Percentiles rank a stretch among this genome's conserved stretches.
Conservation (phyloP, 805 yeast species). For the Ogataea nonfermentans region DNA sequence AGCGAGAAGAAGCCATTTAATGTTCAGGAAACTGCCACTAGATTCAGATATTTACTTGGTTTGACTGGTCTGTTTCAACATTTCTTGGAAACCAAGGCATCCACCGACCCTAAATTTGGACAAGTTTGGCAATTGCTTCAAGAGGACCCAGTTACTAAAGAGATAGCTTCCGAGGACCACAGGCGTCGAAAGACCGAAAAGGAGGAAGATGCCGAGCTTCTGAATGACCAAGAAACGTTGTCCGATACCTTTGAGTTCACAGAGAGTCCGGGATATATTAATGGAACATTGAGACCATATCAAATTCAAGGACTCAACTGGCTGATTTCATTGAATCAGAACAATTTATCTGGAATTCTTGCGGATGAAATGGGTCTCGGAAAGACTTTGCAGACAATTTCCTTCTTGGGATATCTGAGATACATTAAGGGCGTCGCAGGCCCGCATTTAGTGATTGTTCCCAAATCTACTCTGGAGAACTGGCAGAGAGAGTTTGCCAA, state of each 20-base stretch:
- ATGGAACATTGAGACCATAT: constrained; percentile 67
- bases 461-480: constrained; percentile 77
- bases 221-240: constrained; percentile 53
- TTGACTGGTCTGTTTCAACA: constrained; percentile 66
- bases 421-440: constrained; percentile 59
- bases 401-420: constrained; percentile 70
- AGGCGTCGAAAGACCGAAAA: constrained; percentile 70
- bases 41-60: constrained; percentile 66
- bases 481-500: constrained; percentile 75
- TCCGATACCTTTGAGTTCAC: constrained; percentile 45
- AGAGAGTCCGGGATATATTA: constrained; percentile 50
- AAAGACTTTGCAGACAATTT: constrained; percentile 76
- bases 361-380: constrained; percentile 91
- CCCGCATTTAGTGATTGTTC: constrained; percentile 74
- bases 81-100: constrained; percentile 64
- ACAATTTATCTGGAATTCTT: constrained; percentile 68
- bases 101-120: constrained; percentile 55
- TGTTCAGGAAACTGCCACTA: constrained; percentile 57
- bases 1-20: constrained; percentile 40
- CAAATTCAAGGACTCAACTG: constrained; percentile 82
- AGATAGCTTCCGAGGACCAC: constrained; percentile 29
- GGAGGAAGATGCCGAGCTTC: constrained; percentile 74
- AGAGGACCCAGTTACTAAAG: constrained; percentile 6
- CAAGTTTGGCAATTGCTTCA: constrained; percentile 46
- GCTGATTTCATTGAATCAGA: constrained; percentile 66